Base-by-base conservation (phyloP, 305 asterid species). In the Euphrasia arctica region DNA sequence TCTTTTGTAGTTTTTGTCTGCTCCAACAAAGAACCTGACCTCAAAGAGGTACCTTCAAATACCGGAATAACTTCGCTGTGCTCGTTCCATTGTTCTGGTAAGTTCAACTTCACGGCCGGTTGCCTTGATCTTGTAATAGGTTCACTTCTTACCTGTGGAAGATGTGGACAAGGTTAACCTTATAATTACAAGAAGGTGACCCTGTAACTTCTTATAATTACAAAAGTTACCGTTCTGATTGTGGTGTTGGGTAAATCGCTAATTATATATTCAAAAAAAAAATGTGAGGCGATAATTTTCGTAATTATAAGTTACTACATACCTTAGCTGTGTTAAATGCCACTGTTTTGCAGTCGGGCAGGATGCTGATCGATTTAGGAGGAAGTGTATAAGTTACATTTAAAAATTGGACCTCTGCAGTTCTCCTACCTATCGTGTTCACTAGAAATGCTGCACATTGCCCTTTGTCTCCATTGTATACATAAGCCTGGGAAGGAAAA, bases 321-420 rank as follows among this genome's bases (percentile, higher is more conserved):
- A 65, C 98, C 90, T 80, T 75, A 4, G 93, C 93, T 43, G 97
- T 89, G 80, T 92, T 89, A 72, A 87, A 92, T 22, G 81, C 86
- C 63, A 67, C 95, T 0, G 56, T 74, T 47, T 64, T 78, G 84
- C 96, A 89, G 65, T 89, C 91, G 0, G 93, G 94, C 66, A 92
- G 67, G 73, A 92, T 87, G 83, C 95, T 87, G 64, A 92, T 85
- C 25, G 98, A 92, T 54, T 70, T 71, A 7, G 65, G 86, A 64
- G 95, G 91, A 66, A 92, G 80, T 43, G 62, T 50, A 28, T 76
- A 87, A 0, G 77, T 67, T 0, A 48, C 72, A 67, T 83, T 80
- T 62, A 50, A 72, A 65, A 92, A 92, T 27, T 71, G 81, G 55
- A 87, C 81, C 5, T 15, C 48, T 6, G 68, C 88, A 8, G 31